Base-by-base conservation (phyloP, 1,284 basidiomycete genomes). In the Apiotrichum laibachii region DNA sequence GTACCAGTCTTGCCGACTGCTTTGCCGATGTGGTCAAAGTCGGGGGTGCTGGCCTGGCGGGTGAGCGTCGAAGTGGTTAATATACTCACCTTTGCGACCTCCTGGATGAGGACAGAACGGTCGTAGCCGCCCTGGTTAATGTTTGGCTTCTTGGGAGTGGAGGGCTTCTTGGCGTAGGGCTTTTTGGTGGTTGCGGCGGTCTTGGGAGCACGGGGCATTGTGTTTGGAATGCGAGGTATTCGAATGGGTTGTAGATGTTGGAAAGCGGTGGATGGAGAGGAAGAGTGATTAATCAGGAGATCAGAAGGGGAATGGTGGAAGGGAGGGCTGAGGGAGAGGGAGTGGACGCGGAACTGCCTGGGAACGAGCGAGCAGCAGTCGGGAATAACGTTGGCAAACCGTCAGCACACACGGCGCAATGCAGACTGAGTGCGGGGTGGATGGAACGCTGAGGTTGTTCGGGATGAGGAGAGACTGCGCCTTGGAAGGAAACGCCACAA, bases 1-100 rank as follows among this genome's bases (percentile, higher is more conserved):
- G 51, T 44, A 1, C 55, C 33, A 19, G 63, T 60, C 53, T 65
- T 67, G 26, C 46, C 55, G n/a, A 64, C 55, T 12, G 26, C 33
- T 2, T 13, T 45, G 10, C 26, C 59, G 13, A 67, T 47, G 9
- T 18, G 1, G 2, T 39, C 18, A 31, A 26, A 64, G 37, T 61
- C 34, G 13, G 56, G 47, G 5, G 53, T 53, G 43, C 56, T 50
- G 8, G 18, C 18, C 62, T 63, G 55, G 34, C 6, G 15, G 13
- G 50, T 55, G 45, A 56, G 50, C 33, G 22, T 4, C 3, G 26
- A 31, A 31, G 26, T 7, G 26, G 26, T 6, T 18, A 39, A 39
- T n/a, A 12, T 9, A 44, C 57, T 22, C 15, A 60, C 62, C 53
- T 60, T 54, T 8, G 47, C 49, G 10, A 63, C 50, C 37, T 50